Evolutionary conservation across 2,329 filamentous ascomycete genomes (phyloP).

Genomic region (Aureobasidium pullulans): DNA sequence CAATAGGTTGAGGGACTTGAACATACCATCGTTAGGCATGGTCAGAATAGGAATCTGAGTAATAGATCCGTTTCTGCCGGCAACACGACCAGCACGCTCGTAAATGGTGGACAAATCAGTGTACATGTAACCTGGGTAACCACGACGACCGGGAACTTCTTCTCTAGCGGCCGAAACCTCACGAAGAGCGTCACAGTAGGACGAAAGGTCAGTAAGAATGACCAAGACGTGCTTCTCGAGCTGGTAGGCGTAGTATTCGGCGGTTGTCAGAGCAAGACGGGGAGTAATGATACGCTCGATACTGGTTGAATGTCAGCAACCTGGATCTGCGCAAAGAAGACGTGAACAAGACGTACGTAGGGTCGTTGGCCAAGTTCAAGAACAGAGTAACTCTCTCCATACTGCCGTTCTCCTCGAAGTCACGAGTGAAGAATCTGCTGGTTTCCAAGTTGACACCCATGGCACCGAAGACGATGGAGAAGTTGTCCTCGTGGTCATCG

Average conservation of each 20-base stretch:
- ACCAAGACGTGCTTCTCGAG: constrained; percentile 99
- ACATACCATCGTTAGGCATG: constrained; percentile 89
- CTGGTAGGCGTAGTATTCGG: constrained; percentile 99
- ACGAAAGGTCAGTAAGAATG: constrained; percentile 94
- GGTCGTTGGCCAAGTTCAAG: constrained; percentile 98
- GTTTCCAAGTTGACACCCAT: constrained; percentile 99
- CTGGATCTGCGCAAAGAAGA: background rate
- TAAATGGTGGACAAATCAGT: constrained; percentile 99
- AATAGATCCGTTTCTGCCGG: constrained; percentile 95
- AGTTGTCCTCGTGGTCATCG: constrained; percentile 97
- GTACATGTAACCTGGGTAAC: constrained; percentile 99
- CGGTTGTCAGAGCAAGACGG: constrained; percentile 93
- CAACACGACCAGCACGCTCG: constrained; percentile 95
- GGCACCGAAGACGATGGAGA: constrained; percentile 97
- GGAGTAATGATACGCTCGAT: constrained; percentile 99
- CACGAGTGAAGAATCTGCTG: constrained; percentile 92
- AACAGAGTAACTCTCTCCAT: constrained; percentile 96
- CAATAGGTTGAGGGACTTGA: background rate
- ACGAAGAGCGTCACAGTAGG: constrained; percentile 97
- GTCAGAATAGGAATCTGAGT: constrained; percentile 98
- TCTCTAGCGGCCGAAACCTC: constrained; percentile 96
- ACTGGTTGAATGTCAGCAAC: constrained; percentile 36
- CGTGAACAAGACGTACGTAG: constrained; percentile 60
- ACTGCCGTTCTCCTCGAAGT: constrained; percentile 98
- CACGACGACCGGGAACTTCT: constrained; percentile 97